Conservation (phyloP, 2,329 filamentous ascomycete genomes). For the Colletotrichum neosansevieriae region DNA sequence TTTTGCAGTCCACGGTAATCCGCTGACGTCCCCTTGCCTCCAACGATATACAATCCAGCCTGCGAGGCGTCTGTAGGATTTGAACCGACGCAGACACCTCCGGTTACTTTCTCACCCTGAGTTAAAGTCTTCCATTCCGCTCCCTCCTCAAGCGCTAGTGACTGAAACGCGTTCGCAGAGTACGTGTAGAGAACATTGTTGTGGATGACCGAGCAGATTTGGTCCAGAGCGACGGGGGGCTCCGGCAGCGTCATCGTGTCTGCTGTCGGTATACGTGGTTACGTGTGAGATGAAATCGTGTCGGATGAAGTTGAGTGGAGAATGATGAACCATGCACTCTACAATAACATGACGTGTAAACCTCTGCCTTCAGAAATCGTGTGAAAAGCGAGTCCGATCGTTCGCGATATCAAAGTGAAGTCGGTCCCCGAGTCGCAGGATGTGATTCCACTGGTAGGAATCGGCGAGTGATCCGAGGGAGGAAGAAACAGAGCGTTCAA, state of each 20-base stretch:
- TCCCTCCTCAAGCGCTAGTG: slow-evolving; percentile 75
- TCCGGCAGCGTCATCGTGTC: slow-evolving; percentile 76
- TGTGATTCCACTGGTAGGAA: slow-evolving; percentile 34
- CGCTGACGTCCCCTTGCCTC: slow-evolving; percentile 68
- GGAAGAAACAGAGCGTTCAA: background rate
- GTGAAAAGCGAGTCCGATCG: slow-evolving; percentile 4
- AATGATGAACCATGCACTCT: slow-evolving; percentile 25
- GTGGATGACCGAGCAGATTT: slow-evolving; percentile 85
- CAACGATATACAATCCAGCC: slow-evolving; percentile 82
- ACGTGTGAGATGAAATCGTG: background rate
- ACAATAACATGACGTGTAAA: slow-evolving; percentile 22
- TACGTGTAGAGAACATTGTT: slow-evolving; percentile 88
- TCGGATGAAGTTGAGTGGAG: slow-evolving; percentile 7
- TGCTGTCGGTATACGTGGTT: background rate
- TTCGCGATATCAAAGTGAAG: slow-evolving; percentile 22
- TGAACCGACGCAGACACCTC: slow-evolving; percentile 81
- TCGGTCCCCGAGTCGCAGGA: slow-evolving; percentile 18
- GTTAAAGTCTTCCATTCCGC: slow-evolving; percentile 77
- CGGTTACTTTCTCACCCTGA: slow-evolving; percentile 77
- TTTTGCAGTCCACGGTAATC: slow-evolving; percentile 82
- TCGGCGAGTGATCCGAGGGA: slow-evolving; percentile 24
- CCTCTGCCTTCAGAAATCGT: slow-evolving; percentile 10
- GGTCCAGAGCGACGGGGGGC: slow-evolving; percentile 76
- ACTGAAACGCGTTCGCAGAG: slow-evolving; percentile 80
- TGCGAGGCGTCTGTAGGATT: slow-evolving; percentile 68